phyloP scores from a whole-genome alignment of 2,329 filamentous ascomycete species.

The Penicillium frequentans region DNA sequence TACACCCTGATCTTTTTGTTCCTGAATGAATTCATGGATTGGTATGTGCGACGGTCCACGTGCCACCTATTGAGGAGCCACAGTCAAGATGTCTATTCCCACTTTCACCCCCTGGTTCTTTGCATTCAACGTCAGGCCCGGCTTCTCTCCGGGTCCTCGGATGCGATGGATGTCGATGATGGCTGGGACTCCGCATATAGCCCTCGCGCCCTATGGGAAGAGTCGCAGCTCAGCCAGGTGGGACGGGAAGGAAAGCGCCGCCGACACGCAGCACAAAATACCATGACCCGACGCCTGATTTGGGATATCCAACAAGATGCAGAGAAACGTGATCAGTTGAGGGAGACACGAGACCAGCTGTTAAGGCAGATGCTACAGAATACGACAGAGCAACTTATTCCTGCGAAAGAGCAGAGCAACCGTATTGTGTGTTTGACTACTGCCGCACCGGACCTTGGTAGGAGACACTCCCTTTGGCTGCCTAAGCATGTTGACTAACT shows the following conservation, averaged over 20 bases:
- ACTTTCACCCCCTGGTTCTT: conserved; percentile 35
- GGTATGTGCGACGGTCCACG: conserved; percentile 35
- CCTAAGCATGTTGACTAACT: conserved; percentile 14
- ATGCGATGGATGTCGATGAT: conserved; percentile 29
- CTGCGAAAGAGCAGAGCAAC: conserved; percentile 26
- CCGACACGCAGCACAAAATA: conserved; percentile 34
- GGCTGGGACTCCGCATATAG: conserved; percentile 21
- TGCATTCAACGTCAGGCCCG: conserved; percentile 29
- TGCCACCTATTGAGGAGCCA: conserved; percentile 38
- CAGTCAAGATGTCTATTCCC: conserved; percentile 34
- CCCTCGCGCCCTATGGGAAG: conserved; percentile 28
- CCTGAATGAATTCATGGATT: conserved; percentile 39
- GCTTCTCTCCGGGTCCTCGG: conserved; percentile 15
- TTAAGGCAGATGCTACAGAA: conserved; percentile 27
- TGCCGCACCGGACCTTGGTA: conserved; percentile 33
- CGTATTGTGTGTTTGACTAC: conserved; percentile 36
- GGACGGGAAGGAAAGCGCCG: conserved; percentile 33
- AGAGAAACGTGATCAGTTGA: conserved; percentile 27
- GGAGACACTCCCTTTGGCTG: conserved; percentile 1
- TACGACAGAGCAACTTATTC: conserved; percentile 25
- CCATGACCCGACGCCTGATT: conserved; percentile 36
- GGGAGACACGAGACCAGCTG: conserved; percentile 25
- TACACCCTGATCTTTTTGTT: conserved; percentile 39
- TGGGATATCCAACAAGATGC: conserved; percentile 39
- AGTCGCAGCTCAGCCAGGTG: conserved; percentile 33